Conservation (phyloP, 345 rosid genomes). For the Brassica cretica region DNA sequence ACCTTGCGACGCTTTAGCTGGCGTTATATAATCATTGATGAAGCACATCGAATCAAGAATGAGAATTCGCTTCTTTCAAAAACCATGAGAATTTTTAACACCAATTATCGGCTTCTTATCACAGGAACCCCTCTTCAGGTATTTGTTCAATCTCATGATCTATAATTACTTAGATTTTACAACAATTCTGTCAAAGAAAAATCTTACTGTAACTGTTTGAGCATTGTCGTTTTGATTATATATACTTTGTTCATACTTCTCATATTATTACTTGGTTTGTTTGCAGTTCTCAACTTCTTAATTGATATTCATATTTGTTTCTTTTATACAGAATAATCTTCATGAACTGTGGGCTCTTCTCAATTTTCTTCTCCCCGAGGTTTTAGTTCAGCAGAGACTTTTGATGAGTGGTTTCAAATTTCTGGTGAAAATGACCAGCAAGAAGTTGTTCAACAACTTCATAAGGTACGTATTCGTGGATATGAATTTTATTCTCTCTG, state of each 20-base stretch:
- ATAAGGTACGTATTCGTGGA: slow-evolving; percentile 58
- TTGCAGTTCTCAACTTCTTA: neutral
- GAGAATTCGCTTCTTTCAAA: slow-evolving; percentile 95
- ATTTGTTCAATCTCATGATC: slow-evolving; percentile 23
- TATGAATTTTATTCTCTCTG: slow-evolving; percentile 25
- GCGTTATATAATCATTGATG: slow-evolving; percentile 96
- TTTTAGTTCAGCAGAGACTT: slow-evolving; percentile 98
- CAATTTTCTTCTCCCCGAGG: slow-evolving; percentile 90
- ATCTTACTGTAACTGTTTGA: neutral
- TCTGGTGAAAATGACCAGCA: slow-evolving; percentile 99
- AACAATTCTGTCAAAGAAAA: neutral
- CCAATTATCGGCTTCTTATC: slow-evolving; percentile 91
- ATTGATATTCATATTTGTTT: neutral
- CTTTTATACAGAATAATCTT: slow-evolving; percentile 82
- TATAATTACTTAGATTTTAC: neutral
- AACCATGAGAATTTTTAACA: slow-evolving; percentile 86
- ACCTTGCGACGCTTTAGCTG: slow-evolving; percentile 91
- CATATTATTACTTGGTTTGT: neutral
- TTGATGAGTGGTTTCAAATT: slow-evolving; percentile 99
- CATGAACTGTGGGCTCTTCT: slow-evolving; percentile 98
- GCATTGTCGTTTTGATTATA: neutral
- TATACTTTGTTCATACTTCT: slow-evolving; percentile 3
- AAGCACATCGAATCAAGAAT: slow-evolving; percentile 95
- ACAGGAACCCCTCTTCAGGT: slow-evolving; percentile 99
- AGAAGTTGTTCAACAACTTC: slow-evolving; percentile 98